Evolutionary conservation across 352 stramenopile species (phyloP), one percentile per base, ranked within the genome.

Genomic region (Phytophthora pinifolia): DNA sequence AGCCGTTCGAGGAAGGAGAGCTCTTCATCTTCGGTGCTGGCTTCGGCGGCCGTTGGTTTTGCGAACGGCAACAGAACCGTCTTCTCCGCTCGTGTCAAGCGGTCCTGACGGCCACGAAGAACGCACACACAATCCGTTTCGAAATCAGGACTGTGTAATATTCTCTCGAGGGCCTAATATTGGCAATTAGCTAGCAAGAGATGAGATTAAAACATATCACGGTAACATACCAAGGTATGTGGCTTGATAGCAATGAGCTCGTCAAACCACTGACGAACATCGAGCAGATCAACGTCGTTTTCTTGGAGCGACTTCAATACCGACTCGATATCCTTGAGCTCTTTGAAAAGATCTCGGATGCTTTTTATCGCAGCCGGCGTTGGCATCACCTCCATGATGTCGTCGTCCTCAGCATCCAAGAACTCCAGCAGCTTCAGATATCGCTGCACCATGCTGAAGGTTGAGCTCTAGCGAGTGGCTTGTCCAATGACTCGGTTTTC

Each of bases 71-170:
- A n/a, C n/a, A n/a, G n/a, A n/a, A n/a, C n/a, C n/a, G n/a, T n/a
- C n/a, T n/a, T n/a, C n/a, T n/a, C n/a, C n/a, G n/a, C n/a, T n/a
- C 41, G 41, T n/a, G 41, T 47, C 29, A 47, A 18, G 25, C 41
- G 25, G 14, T 44, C 17, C 22, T 20, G 15, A 4, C 14, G 30
- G 3, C 32, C 45, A 2, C 20, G 1, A 9, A 52, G 32, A 20
- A 42, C 45, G 22, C 32, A 18, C 18, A 41, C 31, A 20, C 32
- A 52, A 4, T 33, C 45, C n/a, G 46, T 6, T 10, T 54, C 34
- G 29, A 54, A 54, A 22, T 36, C 46, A 4, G 33, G 22, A 35
- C 46, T 54, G 34, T 54, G 34, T 7, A 33, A 54, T 54, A 32
- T 45, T 27, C 6, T 20, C 20, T 45, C 22, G n/a, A 36, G 46